Conservation (phyloP, 805 yeast genomes). For the Dipodascus geniculatus region DNA sequence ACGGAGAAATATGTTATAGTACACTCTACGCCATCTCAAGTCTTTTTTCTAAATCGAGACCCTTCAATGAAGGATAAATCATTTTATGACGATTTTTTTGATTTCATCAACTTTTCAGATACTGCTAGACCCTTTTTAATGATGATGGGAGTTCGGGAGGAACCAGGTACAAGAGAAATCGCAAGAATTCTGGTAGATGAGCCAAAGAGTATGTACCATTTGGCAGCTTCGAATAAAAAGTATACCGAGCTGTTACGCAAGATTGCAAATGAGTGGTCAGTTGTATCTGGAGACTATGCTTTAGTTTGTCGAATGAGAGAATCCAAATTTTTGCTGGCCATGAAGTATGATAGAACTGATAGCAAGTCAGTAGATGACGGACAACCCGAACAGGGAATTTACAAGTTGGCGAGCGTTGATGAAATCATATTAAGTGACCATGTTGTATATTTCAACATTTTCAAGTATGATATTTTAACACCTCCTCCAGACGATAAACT, state of each 20-base stretch:
- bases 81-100: constrained; percentile 18
- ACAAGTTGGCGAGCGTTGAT: constrained; percentile 19
- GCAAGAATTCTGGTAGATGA: constrained; percentile 17
- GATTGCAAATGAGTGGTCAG: constrained; percentile 16
- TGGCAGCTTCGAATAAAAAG: constrained; percentile 14
- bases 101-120: constrained; percentile 15
- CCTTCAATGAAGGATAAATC: constrained; percentile 1
- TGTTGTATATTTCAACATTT: constrained; percentile 25
- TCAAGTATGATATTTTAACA: constrained; percentile 20
- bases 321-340: constrained; percentile 8
- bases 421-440: constrained; percentile 27
- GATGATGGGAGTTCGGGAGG: constrained; percentile 23
- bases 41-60: neutral
- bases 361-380: constrained; percentile 12
- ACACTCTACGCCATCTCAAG: neutral
- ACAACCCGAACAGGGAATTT: constrained; percentile 20
- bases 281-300: constrained; percentile 3
- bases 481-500: constrained; percentile 25
- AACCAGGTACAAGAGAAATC: constrained; percentile 24
- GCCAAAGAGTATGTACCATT: constrained; percentile 17
- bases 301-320: constrained; percentile 1
- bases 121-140: constrained; percentile 23
- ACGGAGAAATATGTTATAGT: constrained; percentile 9
- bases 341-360: constrained; percentile 4
- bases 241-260: constrained; percentile 18